phyloP scores from a whole-genome alignment of 345 rosid species.

The Sisymbrium irio region DNA sequence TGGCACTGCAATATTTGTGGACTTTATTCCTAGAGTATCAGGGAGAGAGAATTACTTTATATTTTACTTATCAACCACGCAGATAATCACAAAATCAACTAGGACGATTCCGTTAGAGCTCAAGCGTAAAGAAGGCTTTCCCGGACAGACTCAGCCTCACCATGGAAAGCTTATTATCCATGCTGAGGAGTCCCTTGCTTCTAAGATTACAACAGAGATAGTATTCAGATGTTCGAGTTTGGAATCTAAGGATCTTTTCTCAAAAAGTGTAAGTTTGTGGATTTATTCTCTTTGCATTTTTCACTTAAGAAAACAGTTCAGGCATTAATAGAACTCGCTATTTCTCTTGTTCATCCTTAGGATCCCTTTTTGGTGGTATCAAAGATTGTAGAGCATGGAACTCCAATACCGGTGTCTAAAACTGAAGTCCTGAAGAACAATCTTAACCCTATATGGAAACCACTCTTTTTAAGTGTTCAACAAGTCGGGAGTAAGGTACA shows the following conservation, averaged over 20 bases:
- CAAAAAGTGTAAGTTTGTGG: conserved; percentile 64
- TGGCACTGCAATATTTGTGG: neutral
- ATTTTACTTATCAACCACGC: conserved; percentile 19
- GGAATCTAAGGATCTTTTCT: conserved; percentile 82
- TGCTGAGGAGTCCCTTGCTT: conserved; percentile 82
- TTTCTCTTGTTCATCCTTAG: conserved; percentile 38
- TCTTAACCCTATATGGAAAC: conserved; percentile 67
- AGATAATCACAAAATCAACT: conserved; percentile 65
- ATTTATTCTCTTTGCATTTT: conserved; percentile 14
- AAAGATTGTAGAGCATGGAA: conserved; percentile 60
- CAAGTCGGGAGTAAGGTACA: conserved; percentile 90
- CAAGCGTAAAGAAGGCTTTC: conserved; percentile 50
- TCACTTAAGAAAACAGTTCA: neutral
- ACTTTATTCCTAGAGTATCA: neutral
- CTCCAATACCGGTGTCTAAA: conserved; percentile 71
- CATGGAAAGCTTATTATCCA: conserved; percentile 70
- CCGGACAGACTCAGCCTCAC: conserved; percentile 37
- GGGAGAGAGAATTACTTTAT: neutral
- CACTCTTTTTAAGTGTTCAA: conserved; percentile 70
- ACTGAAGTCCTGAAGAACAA: conserved; percentile 83
- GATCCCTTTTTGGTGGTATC: conserved; percentile 87
- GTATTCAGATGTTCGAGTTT: conserved; percentile 68
- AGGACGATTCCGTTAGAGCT: conserved; percentile 55
- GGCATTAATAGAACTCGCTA: neutral
- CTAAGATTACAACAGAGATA: conserved; percentile 68